Conservation (phyloP, 108 stramenopile genomes). For the Craspedostauros australis region DNA sequence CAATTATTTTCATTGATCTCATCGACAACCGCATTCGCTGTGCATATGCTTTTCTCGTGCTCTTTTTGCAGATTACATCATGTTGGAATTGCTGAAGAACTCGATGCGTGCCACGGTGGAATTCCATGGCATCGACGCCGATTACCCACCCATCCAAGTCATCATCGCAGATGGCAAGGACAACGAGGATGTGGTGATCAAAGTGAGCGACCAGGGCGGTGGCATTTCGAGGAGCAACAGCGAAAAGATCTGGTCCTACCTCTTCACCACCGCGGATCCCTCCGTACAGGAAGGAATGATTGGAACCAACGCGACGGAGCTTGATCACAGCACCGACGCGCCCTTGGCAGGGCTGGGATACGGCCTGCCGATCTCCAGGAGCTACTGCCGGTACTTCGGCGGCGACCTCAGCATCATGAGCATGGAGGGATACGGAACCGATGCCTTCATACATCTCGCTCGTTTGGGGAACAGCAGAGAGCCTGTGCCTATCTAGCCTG, state of each 20-base stretch:
- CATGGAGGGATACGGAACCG: constrained; percentile 88
- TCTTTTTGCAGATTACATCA: constrained; percentile 62
- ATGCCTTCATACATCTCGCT: constrained; percentile 94
- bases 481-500: constrained; percentile 74
- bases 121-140: constrained; percentile 42
- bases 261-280: constrained; percentile 56
- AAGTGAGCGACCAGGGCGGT: constrained; percentile 89
- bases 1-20: too few species aligned
- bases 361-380: constrained; percentile 84
- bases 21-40: too few species aligned
- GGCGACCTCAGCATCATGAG: constrained; percentile 88
- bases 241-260: constrained; percentile 68
- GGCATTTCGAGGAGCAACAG: constrained; percentile 81
- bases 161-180: constrained; percentile 83
- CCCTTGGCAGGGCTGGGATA: constrained; percentile 83
- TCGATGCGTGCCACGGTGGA: constrained; percentile 86
- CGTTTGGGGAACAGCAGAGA: constrained; percentile 78
- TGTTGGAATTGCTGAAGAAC: constrained; percentile 91
- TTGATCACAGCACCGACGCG: constrained; percentile 32
- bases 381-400: constrained; percentile 87
- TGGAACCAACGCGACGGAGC: constrained; percentile 5
- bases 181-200: constrained; percentile 70
- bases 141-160: constrained; percentile 30
- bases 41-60: too few species aligned
- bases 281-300: constrained; percentile 34